A percentile compares a stretch with the other conserved stretches of the same genome.
These are phyloP conservation scores for Platanthera zijinensis DNA, from an alignment of 106 monocot species.

Conservation along the genomic window DNA sequence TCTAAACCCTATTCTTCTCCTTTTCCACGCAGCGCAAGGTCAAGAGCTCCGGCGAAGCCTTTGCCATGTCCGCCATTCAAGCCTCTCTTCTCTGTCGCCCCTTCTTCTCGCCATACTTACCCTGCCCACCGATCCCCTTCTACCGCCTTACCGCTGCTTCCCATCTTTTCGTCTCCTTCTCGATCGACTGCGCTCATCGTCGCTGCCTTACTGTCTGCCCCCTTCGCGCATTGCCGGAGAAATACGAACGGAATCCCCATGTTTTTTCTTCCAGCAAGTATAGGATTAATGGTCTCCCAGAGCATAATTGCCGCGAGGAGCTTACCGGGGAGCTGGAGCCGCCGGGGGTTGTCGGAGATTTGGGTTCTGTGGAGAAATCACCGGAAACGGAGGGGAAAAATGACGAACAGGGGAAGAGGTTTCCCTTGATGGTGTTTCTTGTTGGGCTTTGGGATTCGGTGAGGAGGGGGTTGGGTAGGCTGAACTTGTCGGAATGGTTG, in stretches of 20 bases:
- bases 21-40: background rate
- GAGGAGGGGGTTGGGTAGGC: constrained; percentile 33
- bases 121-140: background rate
- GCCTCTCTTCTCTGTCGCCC: constrained; percentile 52
- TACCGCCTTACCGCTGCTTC: background rate
- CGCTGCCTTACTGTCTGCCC: background rate
- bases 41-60: background rate
- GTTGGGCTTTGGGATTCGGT: constrained; percentile 30
- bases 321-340: background rate
- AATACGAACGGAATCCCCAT: background rate
- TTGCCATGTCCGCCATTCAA: constrained; percentile 60
- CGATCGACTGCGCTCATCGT: constrained; percentile 1
- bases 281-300: constrained; percentile 9
- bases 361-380: constrained; percentile 1
- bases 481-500: constrained; percentile 43
- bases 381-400: background rate
- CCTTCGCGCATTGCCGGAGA: constrained; percentile 16
- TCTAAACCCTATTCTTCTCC: background rate
- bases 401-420: constrained; percentile 11
- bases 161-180: constrained; percentile 6
- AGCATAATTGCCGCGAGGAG: background rate
- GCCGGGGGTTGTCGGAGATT: constrained; percentile 1
- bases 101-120: constrained; percentile 12
- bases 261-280: background rate
- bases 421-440: constrained; percentile 28